phyloP scores from a whole-genome alignment of 176 grass and related monocot genomes.

The Thalia dealbata region DNA sequence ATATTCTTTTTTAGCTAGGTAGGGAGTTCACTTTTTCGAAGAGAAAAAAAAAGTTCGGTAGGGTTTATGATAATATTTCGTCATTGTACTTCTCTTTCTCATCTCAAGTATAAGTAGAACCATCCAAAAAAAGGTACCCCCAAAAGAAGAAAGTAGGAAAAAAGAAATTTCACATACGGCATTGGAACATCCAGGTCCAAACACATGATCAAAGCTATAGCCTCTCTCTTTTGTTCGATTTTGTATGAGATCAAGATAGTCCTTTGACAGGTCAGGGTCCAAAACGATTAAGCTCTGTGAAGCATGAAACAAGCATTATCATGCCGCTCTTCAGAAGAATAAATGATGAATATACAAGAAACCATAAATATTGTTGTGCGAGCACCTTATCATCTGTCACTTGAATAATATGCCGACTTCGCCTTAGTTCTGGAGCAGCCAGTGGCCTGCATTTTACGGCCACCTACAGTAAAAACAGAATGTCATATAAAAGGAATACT shows the following conservation, averaged over 20 bases:
- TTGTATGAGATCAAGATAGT: constrained; percentile 86
- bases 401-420: constrained; percentile 86
- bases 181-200: constrained; percentile 64
- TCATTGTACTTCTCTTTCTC: too few species aligned
- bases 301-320: not conserved
- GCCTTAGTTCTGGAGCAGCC: constrained; percentile 49
- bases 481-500: not conserved
- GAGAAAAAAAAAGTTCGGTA: too few species aligned
- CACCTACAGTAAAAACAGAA: constrained; percentile 34
- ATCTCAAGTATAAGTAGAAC: not conserved
- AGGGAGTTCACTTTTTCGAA: too few species aligned
- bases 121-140: not conserved
- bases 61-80: too few species aligned
- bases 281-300: constrained; percentile 75
- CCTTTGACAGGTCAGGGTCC: constrained; percentile 96
- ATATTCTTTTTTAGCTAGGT: not conserved
- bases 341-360: not conserved
- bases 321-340: not conserved
- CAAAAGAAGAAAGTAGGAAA: not conserved
- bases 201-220: constrained; percentile 97
- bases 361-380: not conserved
- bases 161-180: constrained; percentile 34
- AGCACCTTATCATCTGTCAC: constrained; percentile 83
- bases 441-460: constrained; percentile 92
- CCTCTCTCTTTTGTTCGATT: constrained; percentile 88